These are phyloP conservation scores for Paspalum notatum DNA, from an alignment of 176 grass and related monocot genomes.

Conservation along the genomic window DNA sequence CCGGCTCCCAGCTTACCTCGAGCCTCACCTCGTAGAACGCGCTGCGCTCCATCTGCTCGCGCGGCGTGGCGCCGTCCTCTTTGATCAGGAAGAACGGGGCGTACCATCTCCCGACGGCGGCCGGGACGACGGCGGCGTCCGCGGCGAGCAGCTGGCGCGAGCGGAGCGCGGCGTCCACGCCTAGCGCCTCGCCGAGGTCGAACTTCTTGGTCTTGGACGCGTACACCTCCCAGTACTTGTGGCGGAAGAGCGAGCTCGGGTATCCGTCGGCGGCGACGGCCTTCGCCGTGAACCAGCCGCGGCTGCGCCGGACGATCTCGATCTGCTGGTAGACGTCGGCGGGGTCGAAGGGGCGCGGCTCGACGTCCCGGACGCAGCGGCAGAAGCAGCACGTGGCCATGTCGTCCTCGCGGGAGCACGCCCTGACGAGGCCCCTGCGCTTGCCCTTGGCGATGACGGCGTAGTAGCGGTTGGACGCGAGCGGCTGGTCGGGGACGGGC, in stretches of 20 bases:
- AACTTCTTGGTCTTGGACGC: conserved; percentile 37
- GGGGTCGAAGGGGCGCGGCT: conserved; percentile 55
- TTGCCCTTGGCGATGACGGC: conserved; percentile 44
- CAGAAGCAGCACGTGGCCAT: conserved; percentile 57
- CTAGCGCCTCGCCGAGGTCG: conserved; percentile 44
- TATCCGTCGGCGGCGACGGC: conserved; percentile 48
- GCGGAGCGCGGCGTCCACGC: conserved; percentile 39
- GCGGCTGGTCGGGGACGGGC: conserved; percentile 61
- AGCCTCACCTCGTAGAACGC: conserved; percentile 59
- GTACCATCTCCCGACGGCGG: conserved; percentile 60
- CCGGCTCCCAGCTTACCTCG: conserved; percentile 57
- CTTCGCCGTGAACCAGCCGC: conserved; percentile 53
- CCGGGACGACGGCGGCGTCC: not conserved
- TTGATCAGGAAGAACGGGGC: conserved; percentile 59
- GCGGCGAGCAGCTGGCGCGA: conserved; percentile 1
- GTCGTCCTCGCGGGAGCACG: conserved; percentile 66
- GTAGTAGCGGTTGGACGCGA: conserved; percentile 66
- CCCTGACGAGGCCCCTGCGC: conserved; percentile 45
- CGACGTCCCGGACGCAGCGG: conserved; percentile 45
- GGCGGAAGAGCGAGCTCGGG: conserved; percentile 45
- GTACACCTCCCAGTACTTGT: conserved; percentile 52
- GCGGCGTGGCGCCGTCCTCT: conserved; percentile 13
- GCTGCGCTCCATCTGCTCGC: conserved; percentile 44
- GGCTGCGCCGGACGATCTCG: conserved; percentile 47
- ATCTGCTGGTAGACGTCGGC: conserved; percentile 68